phyloP scores from a whole-genome alignment of 2,329 filamentous ascomycete species.

The Lachnellula suecica region DNA sequence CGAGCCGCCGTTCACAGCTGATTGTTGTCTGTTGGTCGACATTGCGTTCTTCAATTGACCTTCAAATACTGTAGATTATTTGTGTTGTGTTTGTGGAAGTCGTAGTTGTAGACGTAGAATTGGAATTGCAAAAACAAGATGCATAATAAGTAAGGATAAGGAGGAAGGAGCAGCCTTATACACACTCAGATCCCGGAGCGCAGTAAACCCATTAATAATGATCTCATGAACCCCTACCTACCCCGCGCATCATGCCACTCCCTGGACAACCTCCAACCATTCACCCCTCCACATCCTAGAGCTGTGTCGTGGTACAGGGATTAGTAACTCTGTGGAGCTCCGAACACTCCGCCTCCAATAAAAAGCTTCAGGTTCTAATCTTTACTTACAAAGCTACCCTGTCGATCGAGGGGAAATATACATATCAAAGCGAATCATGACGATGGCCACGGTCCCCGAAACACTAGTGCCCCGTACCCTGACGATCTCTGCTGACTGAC shows the following conservation, averaged over 20 bases:
- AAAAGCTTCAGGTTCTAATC: too few species aligned
- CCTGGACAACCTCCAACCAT: neutral
- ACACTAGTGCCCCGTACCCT: too few species aligned
- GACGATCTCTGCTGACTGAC: too few species aligned
- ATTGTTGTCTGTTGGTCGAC: too few species aligned
- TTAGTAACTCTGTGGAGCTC: too few species aligned
- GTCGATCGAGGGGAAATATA: neutral
- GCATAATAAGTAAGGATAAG: too few species aligned
- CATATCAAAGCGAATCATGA: neutral
- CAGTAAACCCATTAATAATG: neutral
- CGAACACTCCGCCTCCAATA: neutral
- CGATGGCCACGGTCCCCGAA: too few species aligned
- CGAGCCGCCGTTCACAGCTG: slow-evolving; percentile 22
- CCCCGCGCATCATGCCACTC: neutral
- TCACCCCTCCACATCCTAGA: neutral
- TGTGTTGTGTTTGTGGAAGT: neutral
- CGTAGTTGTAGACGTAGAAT: neutral
- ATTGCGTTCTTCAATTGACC: neutral
- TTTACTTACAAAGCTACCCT: too few species aligned
- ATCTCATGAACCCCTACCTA: neutral
- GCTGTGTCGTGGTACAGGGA: too few species aligned
- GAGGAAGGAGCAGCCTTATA: neutral
- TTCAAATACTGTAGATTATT: neutral
- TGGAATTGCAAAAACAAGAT: too few species aligned
- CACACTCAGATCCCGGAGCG: neutral